Conservation (phyloP, 352 stramenopile species). For the Pythium volutum region DNA sequence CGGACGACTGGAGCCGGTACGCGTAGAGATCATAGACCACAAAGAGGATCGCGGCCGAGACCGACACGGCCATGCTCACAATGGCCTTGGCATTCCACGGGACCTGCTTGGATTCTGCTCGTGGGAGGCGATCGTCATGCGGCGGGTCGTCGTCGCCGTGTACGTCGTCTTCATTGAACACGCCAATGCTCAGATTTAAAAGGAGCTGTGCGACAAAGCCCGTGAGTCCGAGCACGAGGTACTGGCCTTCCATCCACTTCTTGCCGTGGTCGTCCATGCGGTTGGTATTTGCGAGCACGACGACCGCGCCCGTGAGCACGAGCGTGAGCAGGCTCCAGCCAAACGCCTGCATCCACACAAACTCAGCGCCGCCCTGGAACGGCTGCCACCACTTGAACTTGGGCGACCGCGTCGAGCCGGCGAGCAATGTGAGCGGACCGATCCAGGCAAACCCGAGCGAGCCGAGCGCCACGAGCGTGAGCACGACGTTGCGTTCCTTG, state of each 20-base stretch:
- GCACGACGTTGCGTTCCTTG: constrained; percentile 30
- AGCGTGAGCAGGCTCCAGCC: constrained; percentile 53
- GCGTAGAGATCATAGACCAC: constrained; percentile 39
- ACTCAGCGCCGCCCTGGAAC: constrained; percentile 51
- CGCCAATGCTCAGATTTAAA: constrained; percentile 54
- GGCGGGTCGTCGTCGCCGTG: not conserved
- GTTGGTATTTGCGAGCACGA: constrained; percentile 43
- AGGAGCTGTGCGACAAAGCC: constrained; percentile 56
- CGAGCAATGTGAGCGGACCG: constrained; percentile 51
- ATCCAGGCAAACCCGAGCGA: constrained; percentile 56
- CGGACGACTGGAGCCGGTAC: constrained; percentile 29
- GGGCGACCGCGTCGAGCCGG: constrained; percentile 37
- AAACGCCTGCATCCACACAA: constrained; percentile 65
- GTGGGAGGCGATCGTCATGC: not conserved
- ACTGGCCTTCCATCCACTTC: constrained; percentile 53
- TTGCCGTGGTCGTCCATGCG: constrained; percentile 19
- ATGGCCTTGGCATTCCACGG: constrained; percentile 46
- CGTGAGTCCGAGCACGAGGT: constrained; percentile 44
- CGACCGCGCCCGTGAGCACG: constrained; percentile 36
- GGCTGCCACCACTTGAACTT: constrained; percentile 61
- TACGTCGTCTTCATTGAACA: constrained; percentile 31
- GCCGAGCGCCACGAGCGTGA: constrained; percentile 45
- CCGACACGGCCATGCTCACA: constrained; percentile 45
- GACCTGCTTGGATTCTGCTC: constrained; percentile 23
- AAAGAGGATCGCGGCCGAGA: constrained; percentile 42